Percentiles rank a stretch among this genome's conserved stretches.
Conservation (phyloP, 2,329 filamentous ascomycete species). For the Penicillium fuscoglaucum region DNA sequence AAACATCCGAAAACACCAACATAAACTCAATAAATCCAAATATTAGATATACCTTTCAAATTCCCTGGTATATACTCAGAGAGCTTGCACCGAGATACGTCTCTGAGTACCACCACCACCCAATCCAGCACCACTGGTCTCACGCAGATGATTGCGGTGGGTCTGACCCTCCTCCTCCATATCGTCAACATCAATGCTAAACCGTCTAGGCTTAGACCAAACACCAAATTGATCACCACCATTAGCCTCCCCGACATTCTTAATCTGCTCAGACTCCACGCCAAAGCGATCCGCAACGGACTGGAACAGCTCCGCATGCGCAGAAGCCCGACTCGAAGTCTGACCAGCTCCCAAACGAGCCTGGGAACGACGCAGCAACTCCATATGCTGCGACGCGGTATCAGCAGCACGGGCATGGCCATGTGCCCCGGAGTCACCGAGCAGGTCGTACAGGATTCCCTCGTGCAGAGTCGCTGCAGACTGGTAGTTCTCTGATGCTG, state of each 20-base stretch:
- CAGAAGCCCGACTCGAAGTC: constrained; percentile 17
- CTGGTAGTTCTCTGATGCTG: constrained; percentile 36
- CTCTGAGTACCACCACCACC: constrained; percentile 27
- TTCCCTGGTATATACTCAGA: constrained; percentile 8
- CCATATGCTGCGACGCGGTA: constrained; percentile 33
- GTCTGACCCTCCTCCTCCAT: constrained; percentile 25
- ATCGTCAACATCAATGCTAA: constrained; percentile 37
- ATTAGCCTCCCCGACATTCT: constrained; percentile 22
- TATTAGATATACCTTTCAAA: not conserved
- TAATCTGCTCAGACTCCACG: constrained; percentile 24
- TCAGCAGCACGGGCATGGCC: constrained; percentile 23
- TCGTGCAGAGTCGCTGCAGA: constrained; percentile 36
- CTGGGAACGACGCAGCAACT: constrained; percentile 33
- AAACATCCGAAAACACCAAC: constrained; percentile 5
- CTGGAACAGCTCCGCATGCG: constrained; percentile 29
- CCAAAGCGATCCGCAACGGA: constrained; percentile 34
- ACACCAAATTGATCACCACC: constrained; percentile 29
- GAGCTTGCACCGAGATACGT: constrained; percentile 28
- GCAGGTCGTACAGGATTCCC: constrained; percentile 31
- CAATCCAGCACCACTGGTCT: constrained; percentile 32
- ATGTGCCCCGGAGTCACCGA: constrained; percentile 28
- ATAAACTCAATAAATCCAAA: constrained; percentile 1
- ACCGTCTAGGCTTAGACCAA: constrained; percentile 36
- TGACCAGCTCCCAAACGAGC: constrained; percentile 22
- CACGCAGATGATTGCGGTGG: constrained; percentile 35